Conservation (phyloP, 352 stramenopile genomes). For the Phytophthora fragariaefolia region DNA sequence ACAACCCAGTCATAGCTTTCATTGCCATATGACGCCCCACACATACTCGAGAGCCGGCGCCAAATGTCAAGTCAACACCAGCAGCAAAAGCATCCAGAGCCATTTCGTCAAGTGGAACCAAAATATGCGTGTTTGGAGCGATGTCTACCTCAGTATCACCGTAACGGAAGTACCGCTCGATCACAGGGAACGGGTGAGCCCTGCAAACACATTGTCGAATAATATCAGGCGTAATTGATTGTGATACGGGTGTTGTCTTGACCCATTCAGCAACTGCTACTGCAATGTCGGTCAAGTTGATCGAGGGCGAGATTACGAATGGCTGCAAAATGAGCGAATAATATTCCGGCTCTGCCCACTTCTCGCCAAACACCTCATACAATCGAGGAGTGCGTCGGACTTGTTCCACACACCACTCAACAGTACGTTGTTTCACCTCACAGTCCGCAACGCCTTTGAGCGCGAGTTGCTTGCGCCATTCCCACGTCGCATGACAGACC, state of each 20-base stretch:
- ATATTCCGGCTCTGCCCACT: conserved; percentile 38
- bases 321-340: conserved; percentile 47
- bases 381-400: conserved; percentile 27
- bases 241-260: conserved; percentile 11
- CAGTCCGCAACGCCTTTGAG: conserved; percentile 37
- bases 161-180: conserved; percentile 35
- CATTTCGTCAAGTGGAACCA: conserved; percentile 44
- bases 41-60: conserved; percentile 35
- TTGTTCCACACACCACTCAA: conserved; percentile 39
- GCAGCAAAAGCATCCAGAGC: conserved; percentile 36
- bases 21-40: conserved; percentile 43
- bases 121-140: conserved; percentile 35
- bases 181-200: conserved; percentile 38
- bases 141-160: conserved; percentile 28
- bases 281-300: conserved; percentile 41
- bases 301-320: conserved; percentile 41
- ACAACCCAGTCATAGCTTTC: conserved; percentile 44
- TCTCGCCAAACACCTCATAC: conserved; percentile 36
- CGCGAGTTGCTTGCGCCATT: conserved; percentile 42
- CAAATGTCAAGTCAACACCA: conserved; percentile 43
- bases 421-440: conserved; percentile 23
- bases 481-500: conserved; percentile 37
- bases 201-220: conserved; percentile 42
- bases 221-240: conserved; percentile 29
- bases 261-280: conserved; percentile 34